phyloP scores from a whole-genome alignment of 2,329 filamentous ascomycete genomes.

The Alternaria rosae region DNA sequence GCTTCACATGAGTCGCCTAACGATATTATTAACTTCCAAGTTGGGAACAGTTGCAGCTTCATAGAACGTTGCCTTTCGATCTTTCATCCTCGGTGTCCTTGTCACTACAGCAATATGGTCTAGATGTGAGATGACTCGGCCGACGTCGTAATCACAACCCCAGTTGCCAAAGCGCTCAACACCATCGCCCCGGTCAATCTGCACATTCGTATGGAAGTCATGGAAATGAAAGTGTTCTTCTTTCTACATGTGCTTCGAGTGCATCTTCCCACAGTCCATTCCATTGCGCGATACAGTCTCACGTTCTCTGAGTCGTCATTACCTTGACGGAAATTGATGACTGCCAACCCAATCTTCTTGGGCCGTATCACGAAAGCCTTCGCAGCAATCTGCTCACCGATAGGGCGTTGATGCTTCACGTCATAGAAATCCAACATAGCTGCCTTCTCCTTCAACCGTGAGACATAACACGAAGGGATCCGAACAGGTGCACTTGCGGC shows the following conservation, averaged over 20 bases:
- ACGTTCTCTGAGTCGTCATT: neutral
- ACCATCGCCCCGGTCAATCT: neutral
- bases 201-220: neutral
- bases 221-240: neutral
- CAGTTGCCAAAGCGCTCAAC: neutral
- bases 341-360: neutral
- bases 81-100: neutral
- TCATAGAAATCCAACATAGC: neutral
- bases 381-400: rapidly evolving
- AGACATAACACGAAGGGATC: neutral
- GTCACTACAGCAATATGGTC: neutral
- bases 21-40: neutral
- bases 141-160: neutral
- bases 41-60: neutral
- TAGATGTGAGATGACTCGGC: neutral
- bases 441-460: neutral
- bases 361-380: neutral
- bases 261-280: neutral
- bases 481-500: neutral
- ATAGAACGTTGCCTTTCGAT: neutral
- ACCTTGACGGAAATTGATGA: neutral
- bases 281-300: neutral
- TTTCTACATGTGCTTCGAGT: neutral
- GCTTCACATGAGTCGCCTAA: neutral
- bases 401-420: neutral